phyloP scores from a whole-genome alignment of 768 basidiomycete genomes.

The Mycena filopes region DNA sequence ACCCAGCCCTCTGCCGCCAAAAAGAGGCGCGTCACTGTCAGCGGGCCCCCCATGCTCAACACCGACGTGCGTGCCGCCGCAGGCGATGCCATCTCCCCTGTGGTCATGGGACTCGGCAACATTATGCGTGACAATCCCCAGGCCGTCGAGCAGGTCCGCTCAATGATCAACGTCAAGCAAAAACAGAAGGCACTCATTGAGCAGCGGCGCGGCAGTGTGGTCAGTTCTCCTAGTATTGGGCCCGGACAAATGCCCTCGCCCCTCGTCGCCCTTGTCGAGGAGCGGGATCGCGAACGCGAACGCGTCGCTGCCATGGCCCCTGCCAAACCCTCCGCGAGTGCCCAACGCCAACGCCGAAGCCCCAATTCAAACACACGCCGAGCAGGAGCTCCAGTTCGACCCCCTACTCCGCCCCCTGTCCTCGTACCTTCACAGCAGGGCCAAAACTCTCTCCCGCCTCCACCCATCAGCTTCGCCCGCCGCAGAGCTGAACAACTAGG shows the following conservation, averaged over 20 bases:
- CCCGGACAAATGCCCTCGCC: conserved; percentile 40
- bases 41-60: conserved; percentile 66
- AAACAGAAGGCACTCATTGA: conserved; percentile 79
- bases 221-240: conserved; percentile 48
- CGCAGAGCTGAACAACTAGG: conserved; percentile 76
- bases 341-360: conserved; percentile 45
- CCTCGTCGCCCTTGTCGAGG: conserved; percentile 37
- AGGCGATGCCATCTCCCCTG: conserved; percentile 72
- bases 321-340: conserved; percentile 28
- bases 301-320: conserved; percentile 36
- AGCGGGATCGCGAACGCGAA: not conserved
- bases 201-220: conserved; percentile 72
- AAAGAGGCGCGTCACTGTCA: conserved; percentile 78
- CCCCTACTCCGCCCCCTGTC: conserved; percentile 30
- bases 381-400: conserved; percentile 37
- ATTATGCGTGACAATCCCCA: conserved; percentile 67
- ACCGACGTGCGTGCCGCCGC: conserved; percentile 58
- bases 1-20: conserved; percentile 61
- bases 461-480: conserved; percentile 81
- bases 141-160: conserved; percentile 70
- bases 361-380: conserved; percentile 47
- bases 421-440: conserved; percentile 40
- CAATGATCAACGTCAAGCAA: conserved; percentile 71
- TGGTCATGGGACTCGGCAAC: conserved; percentile 66
- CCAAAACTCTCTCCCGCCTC: conserved; percentile 67